Evolutionary conservation across 2,329 filamentous ascomycete species (phyloP), one percentile per base, ranked within the genome.

Genomic region (Orbilia javanica): DNA sequence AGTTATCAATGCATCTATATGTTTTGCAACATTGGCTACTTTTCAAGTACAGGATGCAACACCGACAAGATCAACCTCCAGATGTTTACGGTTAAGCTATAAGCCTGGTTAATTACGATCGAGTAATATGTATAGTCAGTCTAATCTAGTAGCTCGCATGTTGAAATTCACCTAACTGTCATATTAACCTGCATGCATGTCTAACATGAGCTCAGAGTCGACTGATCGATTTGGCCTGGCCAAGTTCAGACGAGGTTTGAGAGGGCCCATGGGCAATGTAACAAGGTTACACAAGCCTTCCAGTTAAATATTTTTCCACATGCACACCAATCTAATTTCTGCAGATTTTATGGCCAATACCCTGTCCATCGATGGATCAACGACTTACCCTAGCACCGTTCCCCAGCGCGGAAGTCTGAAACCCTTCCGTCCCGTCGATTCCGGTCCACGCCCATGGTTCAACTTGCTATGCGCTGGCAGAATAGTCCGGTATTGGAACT

Each of bases 381-480:
- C 52, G 55, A 42, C 25, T n/a, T 6, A 29, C 20, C 31, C 55
- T 42, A 18, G 20, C 34, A 27, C n/a, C n/a, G 34, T 27, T 42
- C 8, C 34, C 55, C 3, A 20, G 44, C 31, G 39, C 64, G 71
- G 71, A 57, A 48, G 53, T 50, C 18, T 68, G 55, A 75, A 69
- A 48, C 64, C 20, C 10, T 69, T 69, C 71, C 71, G 64, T 42
- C 15, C 63, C 63, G 60, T 48, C 22, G n/a, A 22, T 44, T 36
- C 50, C 10, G 25, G 8, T 52, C 42, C 39, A n/a, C 27, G 15
- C 34, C 48, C 52, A 62, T 11, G 39, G 22, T 62, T 55, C 64
- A 25, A 27, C 44, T 42, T 39, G 20, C 18, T 29, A 27, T 50
- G 57, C 27, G 62, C 50, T 15, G 64, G 55, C 31, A 18, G 13